Evolutionary conservation across 2,329 filamentous ascomycete genomes (phyloP).

Genomic region (Helotiales sp.): DNA sequence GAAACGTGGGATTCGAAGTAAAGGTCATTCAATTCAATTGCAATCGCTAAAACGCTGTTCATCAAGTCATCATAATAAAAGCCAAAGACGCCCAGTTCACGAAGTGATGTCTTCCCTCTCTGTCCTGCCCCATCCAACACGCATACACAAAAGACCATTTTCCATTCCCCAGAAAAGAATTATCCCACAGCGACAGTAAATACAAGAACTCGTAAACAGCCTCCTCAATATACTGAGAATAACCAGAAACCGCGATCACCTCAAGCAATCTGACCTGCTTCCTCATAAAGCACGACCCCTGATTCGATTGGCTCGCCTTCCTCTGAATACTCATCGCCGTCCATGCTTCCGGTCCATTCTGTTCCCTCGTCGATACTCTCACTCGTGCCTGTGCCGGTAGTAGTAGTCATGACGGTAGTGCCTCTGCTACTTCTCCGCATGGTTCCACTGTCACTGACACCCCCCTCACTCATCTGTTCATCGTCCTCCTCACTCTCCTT

Average conservation of each 20-base stretch:
- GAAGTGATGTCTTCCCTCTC: background rate
- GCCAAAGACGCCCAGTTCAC: slow-evolving; percentile 1
- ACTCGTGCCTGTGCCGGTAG: slow-evolving; percentile 34
- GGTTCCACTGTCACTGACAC: slow-evolving; percentile 35
- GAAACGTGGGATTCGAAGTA: background rate
- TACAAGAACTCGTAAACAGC: slow-evolving; percentile 4
- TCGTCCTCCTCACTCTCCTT: slow-evolving; percentile 64
- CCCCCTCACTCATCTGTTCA: slow-evolving; percentile 28
- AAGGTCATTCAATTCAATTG: background rate
- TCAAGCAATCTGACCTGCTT: slow-evolving; percentile 31
- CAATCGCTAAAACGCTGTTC: slow-evolving; percentile 9
- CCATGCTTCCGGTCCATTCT: slow-evolving; percentile 40
- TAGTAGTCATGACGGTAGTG: slow-evolving; percentile 37
- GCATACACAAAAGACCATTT: background rate
- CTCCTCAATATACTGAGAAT: background rate
- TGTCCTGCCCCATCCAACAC: background rate
- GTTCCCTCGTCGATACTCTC: slow-evolving; percentile 40
- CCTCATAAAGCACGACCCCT: slow-evolving; percentile 36
- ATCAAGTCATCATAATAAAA: slow-evolving; percentile 11
- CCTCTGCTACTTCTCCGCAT: slow-evolving; percentile 42
- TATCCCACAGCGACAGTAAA: slow-evolving; percentile 1
- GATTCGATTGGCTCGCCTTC: slow-evolving; percentile 9
- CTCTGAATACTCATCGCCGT: slow-evolving; percentile 30
- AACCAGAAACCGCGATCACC: background rate
- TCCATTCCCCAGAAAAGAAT: background rate